A percentile compares a stretch with the other conserved stretches of the same genome.
Evolutionary conservation across 2,329 filamentous ascomycete species (phyloP).

Genomic region (Paraphoma sp.): DNA sequence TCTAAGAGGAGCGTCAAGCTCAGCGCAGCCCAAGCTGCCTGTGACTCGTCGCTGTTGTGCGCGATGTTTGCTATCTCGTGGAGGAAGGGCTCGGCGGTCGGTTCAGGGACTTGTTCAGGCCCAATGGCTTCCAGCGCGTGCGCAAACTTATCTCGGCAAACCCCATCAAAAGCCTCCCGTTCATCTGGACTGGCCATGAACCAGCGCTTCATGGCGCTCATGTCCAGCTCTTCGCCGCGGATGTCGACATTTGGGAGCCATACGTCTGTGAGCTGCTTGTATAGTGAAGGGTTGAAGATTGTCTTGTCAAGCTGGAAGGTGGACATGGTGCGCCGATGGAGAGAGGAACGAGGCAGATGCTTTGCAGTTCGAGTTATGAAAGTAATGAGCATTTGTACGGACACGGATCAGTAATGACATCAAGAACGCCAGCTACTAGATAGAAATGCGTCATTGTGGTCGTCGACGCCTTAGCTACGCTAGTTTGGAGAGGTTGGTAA

Average conservation of each 20-base stretch:
- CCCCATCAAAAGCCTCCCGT: slow-evolving; percentile 44
- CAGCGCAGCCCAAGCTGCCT: slow-evolving; percentile 50
- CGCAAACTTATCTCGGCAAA: slow-evolving; percentile 43
- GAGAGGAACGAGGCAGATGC: slow-evolving; percentile 5
- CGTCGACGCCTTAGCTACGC: not conserved
- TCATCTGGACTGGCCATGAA: slow-evolving; percentile 45
- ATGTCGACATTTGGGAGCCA: slow-evolving; percentile 49
- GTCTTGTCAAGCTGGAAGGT: slow-evolving; percentile 44
- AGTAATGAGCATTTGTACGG: slow-evolving; percentile 8
- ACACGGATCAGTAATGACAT: not conserved
- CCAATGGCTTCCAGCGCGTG: slow-evolving; percentile 47
- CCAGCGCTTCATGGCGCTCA: slow-evolving; percentile 44
- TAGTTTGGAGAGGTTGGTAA: not conserved
- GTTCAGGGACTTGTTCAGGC: slow-evolving; percentile 41
- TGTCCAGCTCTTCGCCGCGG: slow-evolving; percentile 29
- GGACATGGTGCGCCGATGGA: slow-evolving; percentile 34
- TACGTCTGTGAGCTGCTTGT: slow-evolving; percentile 42
- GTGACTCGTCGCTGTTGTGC: slow-evolving; percentile 21
- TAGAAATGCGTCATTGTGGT: not conserved
- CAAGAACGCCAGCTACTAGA: not conserved
- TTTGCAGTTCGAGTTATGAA: slow-evolving; percentile 7
- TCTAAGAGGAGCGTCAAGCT: slow-evolving; percentile 65
- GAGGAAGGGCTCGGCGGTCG: slow-evolving; percentile 47
- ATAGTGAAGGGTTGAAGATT: slow-evolving; percentile 51
- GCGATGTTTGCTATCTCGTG: slow-evolving; percentile 34